Conservation (phyloP, 228 moss, liverwort and hornwort genomes). For the Sphagnum fallax region DNA sequence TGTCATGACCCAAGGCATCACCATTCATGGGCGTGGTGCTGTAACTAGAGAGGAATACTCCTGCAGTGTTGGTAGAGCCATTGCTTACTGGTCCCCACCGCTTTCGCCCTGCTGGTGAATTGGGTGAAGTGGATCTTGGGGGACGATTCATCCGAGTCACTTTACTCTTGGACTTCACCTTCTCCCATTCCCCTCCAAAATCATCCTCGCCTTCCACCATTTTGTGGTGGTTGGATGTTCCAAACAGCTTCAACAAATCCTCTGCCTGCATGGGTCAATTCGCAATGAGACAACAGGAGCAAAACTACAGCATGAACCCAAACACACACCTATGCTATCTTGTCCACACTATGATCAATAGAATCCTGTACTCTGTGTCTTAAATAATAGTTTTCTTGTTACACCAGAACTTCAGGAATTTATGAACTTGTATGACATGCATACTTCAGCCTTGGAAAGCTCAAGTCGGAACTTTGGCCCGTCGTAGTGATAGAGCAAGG, state of each 20-base stretch:
- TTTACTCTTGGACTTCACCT: slow-evolving; percentile 90
- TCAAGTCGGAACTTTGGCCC: slow-evolving; percentile 92
- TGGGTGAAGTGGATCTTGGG: slow-evolving; percentile 66
- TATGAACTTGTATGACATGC: background rate
- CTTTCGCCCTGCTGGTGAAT: slow-evolving; percentile 49
- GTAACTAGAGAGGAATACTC: slow-evolving; percentile 28
- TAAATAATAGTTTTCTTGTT: no score
- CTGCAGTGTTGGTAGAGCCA: slow-evolving; percentile 38
- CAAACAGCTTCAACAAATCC: slow-evolving; percentile 82
- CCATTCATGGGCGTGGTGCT: slow-evolving; percentile 41
- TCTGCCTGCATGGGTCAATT: slow-evolving; percentile 48
- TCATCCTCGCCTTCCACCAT: slow-evolving; percentile 59
- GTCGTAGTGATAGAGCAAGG: slow-evolving; percentile 74
- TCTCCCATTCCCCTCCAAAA: slow-evolving; percentile 91
- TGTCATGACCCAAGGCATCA: slow-evolving; percentile 60
- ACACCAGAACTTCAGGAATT: no score
- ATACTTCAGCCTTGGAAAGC: slow-evolving; percentile 81
- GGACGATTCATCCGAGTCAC: slow-evolving; percentile 56
- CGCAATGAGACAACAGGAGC: background rate
- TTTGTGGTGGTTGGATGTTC: slow-evolving; percentile 46
- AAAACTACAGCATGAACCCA: no score
- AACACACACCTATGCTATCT: no score
- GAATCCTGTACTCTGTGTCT: no score
- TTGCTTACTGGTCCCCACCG: slow-evolving; percentile 34
- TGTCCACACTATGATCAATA: no score